Evolutionary conservation across 129 eudicot species (phyloP).

Genomic region (Artemisia annua): DNA sequence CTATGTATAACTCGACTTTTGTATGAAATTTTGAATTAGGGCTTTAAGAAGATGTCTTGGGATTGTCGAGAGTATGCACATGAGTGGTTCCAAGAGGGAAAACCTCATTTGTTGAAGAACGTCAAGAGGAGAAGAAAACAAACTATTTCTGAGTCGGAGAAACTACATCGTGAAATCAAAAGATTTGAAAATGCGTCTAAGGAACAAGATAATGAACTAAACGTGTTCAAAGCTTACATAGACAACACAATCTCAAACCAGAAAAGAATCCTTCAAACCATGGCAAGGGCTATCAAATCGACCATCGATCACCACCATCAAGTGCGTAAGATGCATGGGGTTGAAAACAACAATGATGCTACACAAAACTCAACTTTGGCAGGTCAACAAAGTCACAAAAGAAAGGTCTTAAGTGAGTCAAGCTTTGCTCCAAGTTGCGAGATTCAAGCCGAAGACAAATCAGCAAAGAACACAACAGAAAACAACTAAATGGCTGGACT

Average conservation of each 20-base stretch:
- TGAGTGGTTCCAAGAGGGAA: conserved; percentile 28
- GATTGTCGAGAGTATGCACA: conserved; percentile 28
- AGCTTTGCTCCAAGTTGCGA: background rate
- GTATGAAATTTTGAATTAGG: conserved; percentile 3
- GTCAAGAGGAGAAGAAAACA: conserved; percentile 16
- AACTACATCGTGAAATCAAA: background rate
- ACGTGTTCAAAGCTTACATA: background rate
- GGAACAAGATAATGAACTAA: conserved; percentile 13
- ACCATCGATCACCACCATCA: background rate
- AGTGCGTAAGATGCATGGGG: background rate
- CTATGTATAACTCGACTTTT: background rate
- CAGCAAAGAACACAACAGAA: background rate
- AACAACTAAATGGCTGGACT: too few species aligned
- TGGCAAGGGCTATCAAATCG: conserved; percentile 10
- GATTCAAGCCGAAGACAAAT: background rate
- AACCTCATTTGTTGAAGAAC: conserved; percentile 16
- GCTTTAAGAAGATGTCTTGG: conserved; percentile 29
- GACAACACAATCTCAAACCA: conserved; percentile 13
- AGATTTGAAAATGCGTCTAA: conserved; percentile 8
- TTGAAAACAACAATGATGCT: background rate
- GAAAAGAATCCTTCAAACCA: conserved; percentile 3
- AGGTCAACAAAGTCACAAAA: background rate
- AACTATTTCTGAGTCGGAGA: background rate
- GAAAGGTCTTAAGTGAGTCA: background rate
- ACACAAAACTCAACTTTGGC: background rate